Percentiles rank a stretch among this genome's conserved stretches.
phyloP scores from a whole-genome alignment of 208 protist genomes.

The Crithidia acanthocephali region DNA sequence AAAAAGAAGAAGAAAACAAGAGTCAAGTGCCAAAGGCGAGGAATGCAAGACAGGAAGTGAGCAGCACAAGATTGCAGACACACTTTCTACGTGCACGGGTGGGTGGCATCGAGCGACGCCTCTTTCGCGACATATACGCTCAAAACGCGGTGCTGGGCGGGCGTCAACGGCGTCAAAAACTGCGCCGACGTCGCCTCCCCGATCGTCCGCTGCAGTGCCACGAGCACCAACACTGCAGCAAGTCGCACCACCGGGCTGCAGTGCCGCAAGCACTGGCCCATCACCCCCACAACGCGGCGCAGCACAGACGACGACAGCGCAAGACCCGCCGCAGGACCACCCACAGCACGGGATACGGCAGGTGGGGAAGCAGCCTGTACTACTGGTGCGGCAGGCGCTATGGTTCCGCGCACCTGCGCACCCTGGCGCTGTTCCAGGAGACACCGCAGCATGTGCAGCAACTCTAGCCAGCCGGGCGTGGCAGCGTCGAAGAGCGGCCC shows the following conservation, averaged over 20 bases:
- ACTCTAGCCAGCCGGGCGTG: conserved; percentile 56
- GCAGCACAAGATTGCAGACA: too few species aligned
- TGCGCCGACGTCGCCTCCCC: conserved; percentile 36
- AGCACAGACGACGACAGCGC: conserved; percentile 44
- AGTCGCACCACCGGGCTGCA: conserved; percentile 50
- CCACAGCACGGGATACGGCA: background rate
- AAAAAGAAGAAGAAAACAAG: background rate
- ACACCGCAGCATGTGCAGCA: conserved; percentile 56
- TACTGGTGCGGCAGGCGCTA: too few species aligned
- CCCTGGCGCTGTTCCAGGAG: conserved; percentile 35
- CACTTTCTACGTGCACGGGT: too few species aligned
- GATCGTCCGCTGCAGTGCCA: conserved; percentile 32
- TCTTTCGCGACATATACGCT: conserved; percentile 51
- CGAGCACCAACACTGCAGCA: conserved; percentile 25
- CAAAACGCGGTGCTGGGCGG: conserved; percentile 60
- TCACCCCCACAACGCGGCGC: conserved; percentile 36
- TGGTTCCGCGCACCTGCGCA: too few species aligned
- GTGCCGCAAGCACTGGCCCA: conserved; percentile 45
- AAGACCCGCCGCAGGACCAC: background rate
- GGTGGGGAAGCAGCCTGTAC: too few species aligned
- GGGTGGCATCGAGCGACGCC: too few species aligned
- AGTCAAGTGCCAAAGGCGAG: background rate
- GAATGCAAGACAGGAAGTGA: too few species aligned
- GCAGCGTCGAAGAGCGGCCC: conserved; percentile 27
- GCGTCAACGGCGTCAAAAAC: conserved; percentile 49